phyloP scores from a whole-genome alignment of 768 basidiomycete genomes.

The Trametes coccinea region DNA sequence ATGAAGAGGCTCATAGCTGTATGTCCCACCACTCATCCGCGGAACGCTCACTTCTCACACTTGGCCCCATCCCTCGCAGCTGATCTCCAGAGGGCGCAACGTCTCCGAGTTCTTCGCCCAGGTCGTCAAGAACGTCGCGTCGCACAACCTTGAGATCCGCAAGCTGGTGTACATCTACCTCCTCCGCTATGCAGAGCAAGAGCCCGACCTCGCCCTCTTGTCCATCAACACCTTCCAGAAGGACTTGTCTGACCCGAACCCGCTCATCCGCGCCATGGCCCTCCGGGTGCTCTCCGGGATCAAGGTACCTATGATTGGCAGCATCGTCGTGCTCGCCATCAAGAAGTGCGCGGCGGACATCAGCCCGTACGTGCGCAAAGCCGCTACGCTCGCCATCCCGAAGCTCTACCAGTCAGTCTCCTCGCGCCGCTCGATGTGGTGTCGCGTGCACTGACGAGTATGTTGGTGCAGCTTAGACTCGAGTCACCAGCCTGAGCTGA shows the following conservation, averaged over 20 bases:
- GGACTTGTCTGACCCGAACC: slow-evolving; percentile 89
- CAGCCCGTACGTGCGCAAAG: slow-evolving; percentile 94
- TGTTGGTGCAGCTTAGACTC: slow-evolving; percentile 61
- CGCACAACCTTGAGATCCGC: slow-evolving; percentile 88
- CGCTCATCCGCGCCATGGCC: slow-evolving; percentile 95
- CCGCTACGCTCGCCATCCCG: slow-evolving; percentile 86
- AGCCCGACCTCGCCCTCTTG: slow-evolving; percentile 91
- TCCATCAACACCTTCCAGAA: slow-evolving; percentile 99
- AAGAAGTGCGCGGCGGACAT: slow-evolving; percentile 90
- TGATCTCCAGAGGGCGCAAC: slow-evolving; percentile 90
- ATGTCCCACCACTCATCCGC: slow-evolving; percentile 33
- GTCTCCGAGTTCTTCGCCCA: slow-evolving; percentile 94
- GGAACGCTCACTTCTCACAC: background rate
- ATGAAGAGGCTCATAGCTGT: slow-evolving; percentile 95
- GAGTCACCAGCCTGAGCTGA: slow-evolving; percentile 68
- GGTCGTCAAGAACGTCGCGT: slow-evolving; percentile 96
- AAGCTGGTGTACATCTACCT: slow-evolving; percentile 99
- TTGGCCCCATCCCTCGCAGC: slow-evolving; percentile 42
- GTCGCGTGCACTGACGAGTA: slow-evolving; percentile 15
- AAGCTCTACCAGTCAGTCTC: slow-evolving; percentile 72
- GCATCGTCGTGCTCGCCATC: slow-evolving; percentile 82
- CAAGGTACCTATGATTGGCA: slow-evolving; percentile 84
- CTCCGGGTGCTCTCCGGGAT: slow-evolving; percentile 91
- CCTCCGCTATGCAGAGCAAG: slow-evolving; percentile 87
- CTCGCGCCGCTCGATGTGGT: slow-evolving; percentile 3